Evolutionary conservation across 2,329 filamentous ascomycete species (phyloP).

Genomic region (Fonsecaea monophora): DNA sequence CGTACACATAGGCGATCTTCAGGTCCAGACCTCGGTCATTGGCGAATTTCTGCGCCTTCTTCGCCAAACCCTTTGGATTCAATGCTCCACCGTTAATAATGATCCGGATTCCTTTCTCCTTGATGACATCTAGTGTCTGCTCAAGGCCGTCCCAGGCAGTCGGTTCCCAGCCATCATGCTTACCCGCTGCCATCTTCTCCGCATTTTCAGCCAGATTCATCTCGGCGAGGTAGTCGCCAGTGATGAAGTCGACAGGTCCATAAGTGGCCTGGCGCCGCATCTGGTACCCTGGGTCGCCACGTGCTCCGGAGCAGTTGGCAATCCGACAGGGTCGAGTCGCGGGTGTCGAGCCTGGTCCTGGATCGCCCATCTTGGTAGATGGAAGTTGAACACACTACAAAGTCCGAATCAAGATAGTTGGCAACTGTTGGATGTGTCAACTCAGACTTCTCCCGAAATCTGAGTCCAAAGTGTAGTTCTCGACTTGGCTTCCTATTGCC

Average conservation of each 20-base stretch:
- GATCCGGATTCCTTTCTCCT: constrained; percentile 60
- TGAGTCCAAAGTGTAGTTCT: neutral
- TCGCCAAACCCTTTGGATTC: constrained; percentile 61
- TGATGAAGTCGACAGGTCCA: constrained; percentile 59
- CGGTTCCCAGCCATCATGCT: constrained; percentile 54
- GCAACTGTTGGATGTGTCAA: neutral
- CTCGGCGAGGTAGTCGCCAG: constrained; percentile 60
- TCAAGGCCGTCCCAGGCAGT: constrained; percentile 59
- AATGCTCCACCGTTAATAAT: constrained; percentile 64
- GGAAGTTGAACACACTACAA: neutral
- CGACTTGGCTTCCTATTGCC: neutral
- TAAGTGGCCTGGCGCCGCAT: constrained; percentile 48
- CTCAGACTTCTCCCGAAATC: neutral
- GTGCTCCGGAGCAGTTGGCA: constrained; percentile 47
- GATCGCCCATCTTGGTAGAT: constrained; percentile 32
- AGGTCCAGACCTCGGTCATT: constrained; percentile 47
- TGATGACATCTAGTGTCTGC: constrained; percentile 54
- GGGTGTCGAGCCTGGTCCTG: constrained; percentile 15
- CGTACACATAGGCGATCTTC: constrained; percentile 54
- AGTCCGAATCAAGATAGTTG: neutral
- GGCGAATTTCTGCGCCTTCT: constrained; percentile 48
- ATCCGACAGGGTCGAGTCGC: constrained; percentile 43
- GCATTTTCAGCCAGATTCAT: constrained; percentile 56
- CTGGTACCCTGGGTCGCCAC: constrained; percentile 46
- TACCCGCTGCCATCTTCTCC: constrained; percentile 48